These are phyloP conservation scores for Russula sp. DNA, from an alignment of 768 basidiomycete species.

Conservation along the genomic window DNA sequence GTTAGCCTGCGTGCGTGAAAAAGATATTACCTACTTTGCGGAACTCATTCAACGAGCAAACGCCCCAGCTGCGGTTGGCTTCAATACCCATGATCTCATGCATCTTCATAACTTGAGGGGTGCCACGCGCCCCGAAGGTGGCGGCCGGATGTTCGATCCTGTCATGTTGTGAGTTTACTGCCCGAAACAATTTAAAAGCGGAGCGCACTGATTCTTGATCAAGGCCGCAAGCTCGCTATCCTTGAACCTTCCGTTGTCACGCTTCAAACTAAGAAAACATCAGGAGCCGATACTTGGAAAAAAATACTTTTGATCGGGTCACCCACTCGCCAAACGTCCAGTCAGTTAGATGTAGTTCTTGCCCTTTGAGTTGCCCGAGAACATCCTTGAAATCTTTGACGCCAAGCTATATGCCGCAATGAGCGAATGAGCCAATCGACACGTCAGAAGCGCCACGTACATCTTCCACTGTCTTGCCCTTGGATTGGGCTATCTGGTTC, in stretches of 20 bases:
- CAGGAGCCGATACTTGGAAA: too few relatives aligned
- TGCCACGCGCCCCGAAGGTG: slow-evolving; percentile 70
- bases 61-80: slow-evolving; percentile 69
- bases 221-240: slow-evolving; percentile 65
- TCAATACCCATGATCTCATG: slow-evolving; percentile 85
- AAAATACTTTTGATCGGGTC: neutral
- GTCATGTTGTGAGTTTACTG: slow-evolving; percentile 3
- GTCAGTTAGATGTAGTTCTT: slow-evolving; percentile 43
- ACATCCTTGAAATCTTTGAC: slow-evolving; percentile 46
- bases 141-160: slow-evolving; percentile 70
- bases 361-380: slow-evolving; percentile 35
- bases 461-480: slow-evolving; percentile 42
- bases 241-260: slow-evolving; percentile 55
- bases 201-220: slow-evolving; percentile 59
- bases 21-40: slow-evolving; percentile 43
- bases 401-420: slow-evolving; percentile 31
- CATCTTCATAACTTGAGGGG: slow-evolving; percentile 62
- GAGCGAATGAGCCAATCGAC: neutral
- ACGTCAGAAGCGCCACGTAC: slow-evolving; percentile 19
- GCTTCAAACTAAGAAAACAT: slow-evolving; percentile 42
- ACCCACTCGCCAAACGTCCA: slow-evolving; percentile 66
- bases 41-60: slow-evolving; percentile 82
- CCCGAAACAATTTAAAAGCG: neutral
- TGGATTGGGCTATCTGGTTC: slow-evolving; percentile 48
- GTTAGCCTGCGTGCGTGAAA: neutral